Percentiles rank a stretch among this genome's conserved stretches.
Conservation (phyloP, 805 yeast genomes). For the Metschnikowia gruessii region DNA sequence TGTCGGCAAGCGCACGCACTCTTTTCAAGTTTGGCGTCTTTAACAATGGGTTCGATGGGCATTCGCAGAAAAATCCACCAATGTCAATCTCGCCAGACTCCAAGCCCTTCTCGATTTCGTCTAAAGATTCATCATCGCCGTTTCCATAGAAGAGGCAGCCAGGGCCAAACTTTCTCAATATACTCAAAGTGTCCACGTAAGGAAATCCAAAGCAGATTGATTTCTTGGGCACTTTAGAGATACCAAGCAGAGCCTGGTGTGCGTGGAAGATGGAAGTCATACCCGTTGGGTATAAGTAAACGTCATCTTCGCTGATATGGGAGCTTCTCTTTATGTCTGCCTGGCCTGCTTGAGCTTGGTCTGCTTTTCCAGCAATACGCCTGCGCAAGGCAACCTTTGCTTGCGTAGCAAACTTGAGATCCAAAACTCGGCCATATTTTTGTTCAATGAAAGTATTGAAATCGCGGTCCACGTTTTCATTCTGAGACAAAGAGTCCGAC, state of each 20-base stretch:
- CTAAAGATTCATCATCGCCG: conserved; percentile 71
- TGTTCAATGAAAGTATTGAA: conserved; percentile 74
- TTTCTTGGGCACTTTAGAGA: conserved; percentile 37
- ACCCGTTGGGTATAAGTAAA: conserved; percentile 83
- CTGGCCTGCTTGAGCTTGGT: conserved; percentile 33
- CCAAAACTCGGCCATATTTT: conserved; percentile 86
- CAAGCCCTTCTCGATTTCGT: conserved; percentile 60
- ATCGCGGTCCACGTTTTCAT: conserved; percentile 46
- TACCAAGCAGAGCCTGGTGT: conserved; percentile 51
- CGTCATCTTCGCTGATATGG: conserved; percentile 55
- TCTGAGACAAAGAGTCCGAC: conserved; percentile 21
- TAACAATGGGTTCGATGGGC: conserved; percentile 92
- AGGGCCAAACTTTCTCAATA: conserved; percentile 85
- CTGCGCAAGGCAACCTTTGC: conserved; percentile 74
- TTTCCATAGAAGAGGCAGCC: conserved; percentile 84
- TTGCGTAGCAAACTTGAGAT: conserved; percentile 66
- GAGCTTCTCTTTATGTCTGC: conserved; percentile 30
- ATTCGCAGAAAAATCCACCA: conserved; percentile 83
- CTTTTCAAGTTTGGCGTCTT: conserved; percentile 75
- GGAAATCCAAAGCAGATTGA: conserved; percentile 96
- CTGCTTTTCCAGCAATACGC: conserved; percentile 69
- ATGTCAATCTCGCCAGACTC: conserved; percentile 54
- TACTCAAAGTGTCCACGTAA: conserved; percentile 86
- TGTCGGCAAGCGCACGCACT: conserved; percentile 61
- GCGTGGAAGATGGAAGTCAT: conserved; percentile 90